Percentiles rank a stretch among this genome's conserved stretches.
Conservation (phyloP, 2,329 filamentous ascomycete species). For the Zasmidium citrigriseum region DNA sequence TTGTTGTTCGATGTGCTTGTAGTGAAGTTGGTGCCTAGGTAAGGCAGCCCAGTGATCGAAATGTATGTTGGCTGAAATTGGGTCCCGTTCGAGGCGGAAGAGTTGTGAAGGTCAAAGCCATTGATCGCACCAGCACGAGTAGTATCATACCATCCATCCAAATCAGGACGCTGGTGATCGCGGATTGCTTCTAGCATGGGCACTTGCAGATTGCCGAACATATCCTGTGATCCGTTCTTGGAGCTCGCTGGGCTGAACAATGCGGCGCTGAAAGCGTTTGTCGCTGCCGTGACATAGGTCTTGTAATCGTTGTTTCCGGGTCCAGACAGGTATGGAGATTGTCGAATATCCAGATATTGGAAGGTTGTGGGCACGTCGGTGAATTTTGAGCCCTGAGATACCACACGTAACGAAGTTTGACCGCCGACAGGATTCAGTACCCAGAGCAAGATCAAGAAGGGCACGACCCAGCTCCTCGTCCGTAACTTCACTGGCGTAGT, state of each 20-base stretch:
- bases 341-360: conserved; percentile 10
- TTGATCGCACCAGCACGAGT: too few species aligned
- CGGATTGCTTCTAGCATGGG: conserved; percentile 20
- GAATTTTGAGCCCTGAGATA: neutral
- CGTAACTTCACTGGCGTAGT: neutral
- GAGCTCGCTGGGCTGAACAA: conserved; percentile 11
- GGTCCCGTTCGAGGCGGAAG: too few species aligned
- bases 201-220: conserved; percentile 18
- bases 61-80: too few species aligned
- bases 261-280: conserved; percentile 11
- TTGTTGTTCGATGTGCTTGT: too few species aligned
- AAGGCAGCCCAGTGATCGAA: too few species aligned
- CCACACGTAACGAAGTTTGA: conserved; percentile 12
- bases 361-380: conserved; percentile 10
- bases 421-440: conserved; percentile 11
- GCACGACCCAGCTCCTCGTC: neutral
- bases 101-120: too few species aligned
- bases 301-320: neutral
- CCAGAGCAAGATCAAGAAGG: conserved; percentile 1
- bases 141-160: too few species aligned
- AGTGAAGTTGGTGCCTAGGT: too few species aligned
- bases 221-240: conserved; percentile 18
- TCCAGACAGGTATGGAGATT: neutral
- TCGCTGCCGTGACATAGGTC: neutral
- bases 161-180: too few species aligned